These are phyloP conservation scores for Schizothecium vesticola DNA, from an alignment of 495 filamentous ascomycete genomes.

Conservation along the genomic window DNA sequence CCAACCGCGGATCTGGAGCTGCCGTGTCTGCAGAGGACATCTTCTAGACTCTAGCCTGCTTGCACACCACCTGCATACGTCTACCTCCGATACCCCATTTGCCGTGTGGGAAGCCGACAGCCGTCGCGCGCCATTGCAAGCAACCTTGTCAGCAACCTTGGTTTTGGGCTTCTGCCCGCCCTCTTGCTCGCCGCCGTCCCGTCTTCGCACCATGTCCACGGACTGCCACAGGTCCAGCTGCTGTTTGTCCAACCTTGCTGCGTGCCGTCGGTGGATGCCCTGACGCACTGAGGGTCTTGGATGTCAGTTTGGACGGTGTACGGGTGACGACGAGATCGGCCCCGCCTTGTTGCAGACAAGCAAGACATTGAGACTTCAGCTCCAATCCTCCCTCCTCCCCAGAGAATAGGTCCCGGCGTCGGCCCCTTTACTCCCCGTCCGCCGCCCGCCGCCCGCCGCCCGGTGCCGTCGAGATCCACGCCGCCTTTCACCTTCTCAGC, in stretches of 20 bases:
- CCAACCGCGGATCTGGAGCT: background rate
- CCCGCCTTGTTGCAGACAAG: conserved; percentile 17
- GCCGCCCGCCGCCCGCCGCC: background rate
- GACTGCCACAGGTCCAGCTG: background rate
- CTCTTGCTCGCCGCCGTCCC: background rate
- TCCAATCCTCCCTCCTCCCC: background rate
- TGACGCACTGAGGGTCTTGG: conserved; percentile 13
- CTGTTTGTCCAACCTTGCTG: conserved; percentile 8
- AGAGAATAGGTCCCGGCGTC: background rate
- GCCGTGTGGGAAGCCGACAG: conserved; percentile 4
- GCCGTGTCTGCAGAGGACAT: background rate
- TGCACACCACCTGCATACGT: background rate
- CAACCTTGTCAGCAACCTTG: background rate
- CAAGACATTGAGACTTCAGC: conserved; percentile 6
- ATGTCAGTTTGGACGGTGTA: background rate
- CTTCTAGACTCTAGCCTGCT: too few relatives aligned
- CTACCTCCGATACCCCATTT: background rate
- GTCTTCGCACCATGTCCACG: conserved; percentile 9
- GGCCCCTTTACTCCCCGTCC: conserved; percentile 2
- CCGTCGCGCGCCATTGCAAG: background rate
- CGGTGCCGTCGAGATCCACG: background rate
- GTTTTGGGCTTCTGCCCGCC: background rate
- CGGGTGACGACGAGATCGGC: conserved; percentile 9
- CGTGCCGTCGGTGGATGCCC: conserved; percentile 2
- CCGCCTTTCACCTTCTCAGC: conserved; percentile 5